Evolutionary conservation across 371 early-diverging fungal species (phyloP).

Genomic region (Zychaea mexicana): DNA sequence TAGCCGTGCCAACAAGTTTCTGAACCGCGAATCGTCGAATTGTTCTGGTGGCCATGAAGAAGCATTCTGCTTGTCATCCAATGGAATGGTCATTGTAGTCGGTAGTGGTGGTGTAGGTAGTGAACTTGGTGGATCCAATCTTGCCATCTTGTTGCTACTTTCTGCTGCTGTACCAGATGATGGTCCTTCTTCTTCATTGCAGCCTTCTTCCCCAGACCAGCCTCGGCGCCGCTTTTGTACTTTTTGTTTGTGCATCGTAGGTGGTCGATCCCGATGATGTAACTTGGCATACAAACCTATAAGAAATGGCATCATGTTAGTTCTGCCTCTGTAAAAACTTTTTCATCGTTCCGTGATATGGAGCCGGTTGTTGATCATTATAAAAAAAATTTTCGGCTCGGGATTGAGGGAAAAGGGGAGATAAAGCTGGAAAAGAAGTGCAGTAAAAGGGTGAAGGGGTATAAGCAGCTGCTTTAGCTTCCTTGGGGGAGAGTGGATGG

Average conservation of each 20-base stretch:
- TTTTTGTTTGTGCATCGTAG: conserved; percentile 63
- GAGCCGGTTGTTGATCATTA: too few relatives aligned
- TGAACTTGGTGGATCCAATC: neutral
- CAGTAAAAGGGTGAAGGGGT: too few relatives aligned
- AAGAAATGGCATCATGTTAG: neutral
- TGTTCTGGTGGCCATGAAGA: neutral
- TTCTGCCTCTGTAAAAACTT: too few relatives aligned
- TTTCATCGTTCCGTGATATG: too few relatives aligned
- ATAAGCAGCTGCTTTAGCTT: too few relatives aligned
- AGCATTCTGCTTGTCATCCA: neutral
- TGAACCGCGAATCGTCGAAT: conserved; percentile 30
- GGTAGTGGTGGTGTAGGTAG: neutral
- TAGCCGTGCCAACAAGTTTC: conserved; percentile 31
- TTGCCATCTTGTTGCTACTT: neutral
- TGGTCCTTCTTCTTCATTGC: neutral
- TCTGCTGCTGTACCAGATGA: neutral
- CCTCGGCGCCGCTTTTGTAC: conserved; percentile 63
- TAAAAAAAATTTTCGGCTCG: neutral
- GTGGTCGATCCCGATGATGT: conserved; percentile 67
- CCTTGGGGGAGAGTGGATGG: too few relatives aligned
- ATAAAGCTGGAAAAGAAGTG: too few relatives aligned
- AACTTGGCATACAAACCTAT: conserved; percentile 78
- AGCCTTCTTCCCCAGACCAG: conserved; percentile 1
- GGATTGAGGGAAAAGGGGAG: too few relatives aligned
- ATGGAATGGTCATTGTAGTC: neutral